phyloP scores from a whole-genome alignment of 441 rosid species.

The Corymbia citriodora region DNA sequence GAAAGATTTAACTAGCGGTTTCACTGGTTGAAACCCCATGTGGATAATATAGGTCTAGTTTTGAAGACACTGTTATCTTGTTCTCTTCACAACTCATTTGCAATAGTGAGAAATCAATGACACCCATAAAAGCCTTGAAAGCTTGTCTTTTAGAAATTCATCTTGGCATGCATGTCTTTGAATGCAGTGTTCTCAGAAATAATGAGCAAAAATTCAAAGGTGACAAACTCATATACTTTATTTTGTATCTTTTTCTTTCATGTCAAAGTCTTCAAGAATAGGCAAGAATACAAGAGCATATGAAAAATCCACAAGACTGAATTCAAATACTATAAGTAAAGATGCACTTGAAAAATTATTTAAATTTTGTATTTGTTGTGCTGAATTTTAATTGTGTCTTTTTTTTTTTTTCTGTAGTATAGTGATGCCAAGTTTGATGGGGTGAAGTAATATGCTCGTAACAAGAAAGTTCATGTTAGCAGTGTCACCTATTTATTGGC shows the following conservation, averaged over 20 bases:
- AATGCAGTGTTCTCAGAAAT: background rate
- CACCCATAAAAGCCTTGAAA: background rate
- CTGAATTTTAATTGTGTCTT: too few species aligned
- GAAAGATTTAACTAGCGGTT: background rate
- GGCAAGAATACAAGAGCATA: background rate
- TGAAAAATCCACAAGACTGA: background rate
- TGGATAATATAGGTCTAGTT: background rate
- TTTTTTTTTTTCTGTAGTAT: too few species aligned
- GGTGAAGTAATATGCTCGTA: too few species aligned
- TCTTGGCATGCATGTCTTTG: background rate
- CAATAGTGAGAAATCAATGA: background rate
- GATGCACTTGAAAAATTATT: background rate
- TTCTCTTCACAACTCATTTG: background rate
- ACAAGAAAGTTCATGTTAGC: too few species aligned
- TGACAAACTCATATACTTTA: background rate
- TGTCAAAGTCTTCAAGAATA: background rate
- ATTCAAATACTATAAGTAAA: background rate
- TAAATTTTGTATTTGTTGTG: too few species aligned
- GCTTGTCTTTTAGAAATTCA: too few species aligned
- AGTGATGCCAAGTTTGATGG: too few species aligned
- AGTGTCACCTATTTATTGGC: too few species aligned
- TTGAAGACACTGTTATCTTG: background rate
- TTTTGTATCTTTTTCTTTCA: background rate
- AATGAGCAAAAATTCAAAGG: background rate
- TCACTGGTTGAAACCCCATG: background rate